Percentiles rank a stretch among this genome's conserved stretches.
These are phyloP conservation scores for Malbranchea zuffiana DNA, from an alignment of 2,329 filamentous ascomycete species.

Conservation along the genomic window DNA sequence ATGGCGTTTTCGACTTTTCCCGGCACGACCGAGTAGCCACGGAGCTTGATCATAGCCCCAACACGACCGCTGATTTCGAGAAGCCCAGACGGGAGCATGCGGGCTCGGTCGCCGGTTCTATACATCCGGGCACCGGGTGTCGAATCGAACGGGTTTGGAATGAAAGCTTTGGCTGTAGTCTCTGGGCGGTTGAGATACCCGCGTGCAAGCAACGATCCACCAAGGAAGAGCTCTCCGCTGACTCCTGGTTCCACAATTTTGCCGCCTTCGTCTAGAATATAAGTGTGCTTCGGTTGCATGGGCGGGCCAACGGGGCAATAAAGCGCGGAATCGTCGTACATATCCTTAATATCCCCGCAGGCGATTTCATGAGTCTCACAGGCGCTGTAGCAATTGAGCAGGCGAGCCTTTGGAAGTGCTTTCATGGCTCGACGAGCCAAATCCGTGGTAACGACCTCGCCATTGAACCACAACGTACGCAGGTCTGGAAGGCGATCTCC, in stretches of 20 bases:
- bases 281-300: constrained; percentile 55
- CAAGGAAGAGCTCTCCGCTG: constrained; percentile 64
- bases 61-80: constrained; percentile 67
- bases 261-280: constrained; percentile 60
- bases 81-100: constrained; percentile 54
- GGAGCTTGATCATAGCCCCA: constrained; percentile 69
- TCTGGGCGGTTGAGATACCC: constrained; percentile 74
- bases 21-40: constrained; percentile 67
- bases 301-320: constrained; percentile 63
- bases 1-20: constrained; percentile 66
- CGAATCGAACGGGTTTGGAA: constrained; percentile 48
- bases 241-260: constrained; percentile 52
- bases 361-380: constrained; percentile 75
- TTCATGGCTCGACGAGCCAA: constrained; percentile 57
- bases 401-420: constrained; percentile 55
- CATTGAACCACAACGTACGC: constrained; percentile 66
- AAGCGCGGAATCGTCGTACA: constrained; percentile 49
- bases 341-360: constrained; percentile 61
- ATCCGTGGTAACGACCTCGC: constrained; percentile 71
- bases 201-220: constrained; percentile 60
- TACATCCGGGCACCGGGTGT: constrained; percentile 58
- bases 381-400: constrained; percentile 73
- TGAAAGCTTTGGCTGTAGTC: constrained; percentile 62
- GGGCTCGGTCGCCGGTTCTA: constrained; percentile 60
- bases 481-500: constrained; percentile 53